phyloP scores from a whole-genome alignment of 2,329 filamentous ascomycete species.

The Mycogone perniciosa region DNA sequence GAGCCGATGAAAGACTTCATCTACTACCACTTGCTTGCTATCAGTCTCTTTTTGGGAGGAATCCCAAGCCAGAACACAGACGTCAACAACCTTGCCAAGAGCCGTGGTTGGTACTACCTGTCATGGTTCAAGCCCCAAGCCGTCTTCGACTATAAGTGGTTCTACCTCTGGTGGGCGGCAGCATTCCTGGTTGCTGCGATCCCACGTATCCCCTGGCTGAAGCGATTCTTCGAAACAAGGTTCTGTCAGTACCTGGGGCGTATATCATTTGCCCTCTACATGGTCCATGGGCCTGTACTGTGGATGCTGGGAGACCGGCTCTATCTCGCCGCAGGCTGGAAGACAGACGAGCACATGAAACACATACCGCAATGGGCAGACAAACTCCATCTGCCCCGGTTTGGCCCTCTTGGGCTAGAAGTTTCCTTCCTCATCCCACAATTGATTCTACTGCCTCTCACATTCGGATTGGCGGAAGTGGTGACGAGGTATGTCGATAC shows the following conservation, averaged over 20 bases:
- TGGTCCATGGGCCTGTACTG: constrained; percentile 58
- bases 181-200: constrained; percentile 49
- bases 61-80: constrained; percentile 48
- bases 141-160: constrained; percentile 61
- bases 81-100: constrained; percentile 43
- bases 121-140: constrained; percentile 59
- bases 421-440: constrained; percentile 54
- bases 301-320: constrained; percentile 55
- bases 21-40: constrained; percentile 44
- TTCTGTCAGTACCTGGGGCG: constrained; percentile 57
- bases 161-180: constrained; percentile 58
- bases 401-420: constrained; percentile 56
- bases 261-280: constrained; percentile 57
- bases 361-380: constrained; percentile 52
- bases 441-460: constrained; percentile 52
- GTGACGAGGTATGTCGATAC: constrained; percentile 52
- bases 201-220: constrained; percentile 52
- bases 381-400: constrained; percentile 45
- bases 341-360: constrained; percentile 40
- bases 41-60: constrained; percentile 53
- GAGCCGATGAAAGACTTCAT: constrained; percentile 44
- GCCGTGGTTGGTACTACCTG: constrained; percentile 55
- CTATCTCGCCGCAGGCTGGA: constrained; percentile 55
- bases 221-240: constrained; percentile 50
- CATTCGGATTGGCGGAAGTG: constrained; percentile 51